These are phyloP conservation scores for Elongisporangium prolatum DNA, from an alignment of 352 stramenopile genomes.

Conservation along the genomic window DNA sequence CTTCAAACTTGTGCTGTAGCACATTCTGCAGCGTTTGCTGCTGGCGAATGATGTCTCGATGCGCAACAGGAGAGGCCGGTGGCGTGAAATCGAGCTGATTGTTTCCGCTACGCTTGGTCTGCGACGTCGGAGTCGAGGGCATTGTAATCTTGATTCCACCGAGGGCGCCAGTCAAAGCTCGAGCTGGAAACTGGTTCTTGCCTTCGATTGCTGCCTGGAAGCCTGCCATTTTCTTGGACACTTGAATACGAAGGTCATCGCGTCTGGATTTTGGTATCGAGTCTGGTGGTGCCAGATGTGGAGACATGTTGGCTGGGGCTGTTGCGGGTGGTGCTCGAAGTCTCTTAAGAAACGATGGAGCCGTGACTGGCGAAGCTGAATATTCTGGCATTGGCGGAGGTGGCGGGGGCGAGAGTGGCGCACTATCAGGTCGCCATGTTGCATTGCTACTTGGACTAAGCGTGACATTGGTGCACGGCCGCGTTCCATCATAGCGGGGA, in stretches of 20 bases:
- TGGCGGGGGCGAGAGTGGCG: not conserved
- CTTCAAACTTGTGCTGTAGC: slow-evolving; percentile 51
- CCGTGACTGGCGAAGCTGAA: slow-evolving; percentile 24
- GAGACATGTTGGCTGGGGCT: not conserved
- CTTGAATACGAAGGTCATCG: slow-evolving; percentile 65
- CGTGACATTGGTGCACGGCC: slow-evolving; percentile 12
- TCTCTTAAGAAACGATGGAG: slow-evolving; percentile 4
- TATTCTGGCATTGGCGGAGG: slow-evolving; percentile 24
- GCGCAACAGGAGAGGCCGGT: slow-evolving; percentile 57
- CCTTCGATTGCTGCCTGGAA: not conserved
- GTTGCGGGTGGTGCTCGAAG: slow-evolving; percentile 3
- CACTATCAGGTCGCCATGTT: not conserved
- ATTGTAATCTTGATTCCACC: slow-evolving; percentile 8
- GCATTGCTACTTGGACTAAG: slow-evolving; percentile 7
- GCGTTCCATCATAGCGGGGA: slow-evolving; percentile 13
- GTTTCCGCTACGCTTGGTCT: slow-evolving; percentile 3
- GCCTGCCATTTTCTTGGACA: slow-evolving; percentile 75
- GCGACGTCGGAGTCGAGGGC: slow-evolving; percentile 2
- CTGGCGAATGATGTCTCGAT: slow-evolving; percentile 53
- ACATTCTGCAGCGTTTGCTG: slow-evolving; percentile 58
- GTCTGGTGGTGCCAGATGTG: not conserved
- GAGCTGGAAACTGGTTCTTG: slow-evolving; percentile 1
- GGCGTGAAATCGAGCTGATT: slow-evolving; percentile 32
- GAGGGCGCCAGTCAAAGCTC: not conserved
- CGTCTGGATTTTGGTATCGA: slow-evolving; percentile 19